Evolutionary conservation across 2,329 filamentous ascomycete genomes (phyloP), one percentile per base, ranked within the genome.

Genomic region (Cordyceps fumosorosea): DNA sequence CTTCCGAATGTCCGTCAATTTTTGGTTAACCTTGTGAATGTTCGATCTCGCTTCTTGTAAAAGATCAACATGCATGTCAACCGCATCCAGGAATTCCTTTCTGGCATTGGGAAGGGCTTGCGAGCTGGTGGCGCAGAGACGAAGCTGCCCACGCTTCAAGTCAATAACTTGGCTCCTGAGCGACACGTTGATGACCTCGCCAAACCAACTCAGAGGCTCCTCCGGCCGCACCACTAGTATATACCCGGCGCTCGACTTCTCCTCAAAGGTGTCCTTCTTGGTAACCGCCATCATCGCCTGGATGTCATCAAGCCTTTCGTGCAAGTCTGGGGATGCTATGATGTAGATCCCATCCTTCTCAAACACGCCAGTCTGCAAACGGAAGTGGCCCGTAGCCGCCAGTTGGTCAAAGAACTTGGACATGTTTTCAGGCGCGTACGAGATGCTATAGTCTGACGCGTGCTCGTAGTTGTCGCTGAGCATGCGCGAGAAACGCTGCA

Each of bases 401-500:
- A 99, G 81, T 26, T 90, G 85, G 67, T 96, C 90, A 66, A 93
- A 89, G 32, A 99, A 83, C 44, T 89, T 86, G 63, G 88, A 86
- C 64, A 96, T 80, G 64, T 84, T 83, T 37, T 90, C 86, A 10
- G 84, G 81, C 5, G 77, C 71, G 51, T 92, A 83, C 42, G 89
- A 87, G 70, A 98, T 89, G 73, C 90, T 96, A 75, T 95, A 96
- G 74, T 99, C 95, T 11, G 92, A 96, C 5, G 91, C 90, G 71
- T 99, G 98, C 74, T 99, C 95, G 70, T 99, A 99, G 63, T 93
- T 87, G 71, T 96, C 90, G 68, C 90, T 93, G 60, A 99, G 76
- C 72, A 96, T 91, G 66, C 92, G 86, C 20, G 91, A 95, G 75
- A 98, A 98, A 64, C 95, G 90, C 72, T 98, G 96, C 65, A 99